A percentile compares a stretch with the other conserved stretches of the same genome.
These are phyloP conservation scores for Aspergillus spinulosporus DNA, from an alignment of 2,329 filamentous ascomycete genomes.

Conservation along the genomic window DNA sequence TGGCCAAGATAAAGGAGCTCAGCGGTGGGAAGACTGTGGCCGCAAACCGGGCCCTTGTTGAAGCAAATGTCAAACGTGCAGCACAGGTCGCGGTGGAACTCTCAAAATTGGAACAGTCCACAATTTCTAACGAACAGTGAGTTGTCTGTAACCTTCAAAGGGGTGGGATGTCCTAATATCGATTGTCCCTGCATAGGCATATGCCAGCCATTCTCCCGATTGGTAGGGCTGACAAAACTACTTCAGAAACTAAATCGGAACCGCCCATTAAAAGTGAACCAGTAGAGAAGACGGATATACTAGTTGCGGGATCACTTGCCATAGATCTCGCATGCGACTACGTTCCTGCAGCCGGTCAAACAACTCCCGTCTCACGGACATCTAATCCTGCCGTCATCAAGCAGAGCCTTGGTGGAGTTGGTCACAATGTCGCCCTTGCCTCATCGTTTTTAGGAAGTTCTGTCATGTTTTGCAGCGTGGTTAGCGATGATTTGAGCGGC, in stretches of 20 bases:
- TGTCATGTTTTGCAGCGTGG: slow-evolving; percentile 74
- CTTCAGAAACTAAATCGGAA: slow-evolving; percentile 22
- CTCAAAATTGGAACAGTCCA: slow-evolving; percentile 52
- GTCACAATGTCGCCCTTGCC: slow-evolving; percentile 85
- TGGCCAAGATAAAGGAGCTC: slow-evolving; percentile 75
- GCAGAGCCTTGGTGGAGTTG: slow-evolving; percentile 87
- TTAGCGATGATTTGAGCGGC: slow-evolving; percentile 78
- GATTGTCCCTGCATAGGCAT: slow-evolving; percentile 34
- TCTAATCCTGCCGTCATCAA: slow-evolving; percentile 82
- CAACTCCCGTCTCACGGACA: slow-evolving; percentile 60
- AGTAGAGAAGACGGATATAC: slow-evolving; percentile 58
- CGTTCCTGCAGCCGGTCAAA: slow-evolving; percentile 46
- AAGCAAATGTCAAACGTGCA: slow-evolving; percentile 66
- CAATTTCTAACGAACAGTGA: slow-evolving; percentile 38
- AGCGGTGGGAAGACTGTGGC: slow-evolving; percentile 69
- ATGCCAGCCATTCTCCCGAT: slow-evolving; percentile 36
- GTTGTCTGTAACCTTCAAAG: slow-evolving; percentile 28
- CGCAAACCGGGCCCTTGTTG: slow-evolving; percentile 71
- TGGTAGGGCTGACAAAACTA: slow-evolving; percentile 26
- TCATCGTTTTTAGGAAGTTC: slow-evolving; percentile 67
- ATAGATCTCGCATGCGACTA: slow-evolving; percentile 87
- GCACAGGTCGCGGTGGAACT: slow-evolving; percentile 66
- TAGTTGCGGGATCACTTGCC: slow-evolving; percentile 88
- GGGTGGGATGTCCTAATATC: slow-evolving; percentile 37
- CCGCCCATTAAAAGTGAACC: slow-evolving; percentile 11